phyloP scores from a whole-genome alignment of 208 protist genomes.

The Trypanosomatidae sp. region DNA sequence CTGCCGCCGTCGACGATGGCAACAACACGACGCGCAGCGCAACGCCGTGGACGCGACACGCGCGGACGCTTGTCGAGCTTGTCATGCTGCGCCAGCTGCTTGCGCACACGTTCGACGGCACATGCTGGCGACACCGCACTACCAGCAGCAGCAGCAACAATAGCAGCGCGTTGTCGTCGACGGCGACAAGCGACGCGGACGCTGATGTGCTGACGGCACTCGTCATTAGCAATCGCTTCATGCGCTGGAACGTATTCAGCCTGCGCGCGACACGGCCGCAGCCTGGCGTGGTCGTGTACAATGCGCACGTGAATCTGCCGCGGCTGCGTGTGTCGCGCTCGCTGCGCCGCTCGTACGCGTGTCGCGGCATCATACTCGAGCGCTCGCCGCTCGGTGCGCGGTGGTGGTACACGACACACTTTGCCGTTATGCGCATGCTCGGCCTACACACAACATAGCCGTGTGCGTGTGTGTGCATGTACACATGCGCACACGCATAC shows the following conservation, averaged over 20 bases:
- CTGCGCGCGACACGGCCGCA: conserved; percentile 2
- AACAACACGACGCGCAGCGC: no score
- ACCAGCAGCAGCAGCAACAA: no score
- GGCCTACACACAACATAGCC: not conserved
- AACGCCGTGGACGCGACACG: no score
- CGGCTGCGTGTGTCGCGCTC: conserved; percentile 7
- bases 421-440: conserved; percentile 7
- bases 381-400: conserved; percentile 17
- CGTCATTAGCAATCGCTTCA: conserved; percentile 48
- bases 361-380: conserved; percentile 32
- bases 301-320: conserved; percentile 20
- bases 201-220: conserved; percentile 14
- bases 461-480: not conserved
- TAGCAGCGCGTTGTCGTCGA: conserved; percentile 11
- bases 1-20: no score
- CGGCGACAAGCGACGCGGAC: not conserved
- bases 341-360: conserved; percentile 33
- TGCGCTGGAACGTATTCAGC: conserved; percentile 34
- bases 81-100: no score
- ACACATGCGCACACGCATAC: not conserved
- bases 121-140: no score
- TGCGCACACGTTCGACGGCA: no score
- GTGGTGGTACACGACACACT: conserved; percentile 56
- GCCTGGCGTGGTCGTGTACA: conserved; percentile 9
- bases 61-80: no score